These are phyloP conservation scores for Saturnispora galanensis DNA, from an alignment of 805 yeast genomes.

Conservation along the genomic window DNA sequence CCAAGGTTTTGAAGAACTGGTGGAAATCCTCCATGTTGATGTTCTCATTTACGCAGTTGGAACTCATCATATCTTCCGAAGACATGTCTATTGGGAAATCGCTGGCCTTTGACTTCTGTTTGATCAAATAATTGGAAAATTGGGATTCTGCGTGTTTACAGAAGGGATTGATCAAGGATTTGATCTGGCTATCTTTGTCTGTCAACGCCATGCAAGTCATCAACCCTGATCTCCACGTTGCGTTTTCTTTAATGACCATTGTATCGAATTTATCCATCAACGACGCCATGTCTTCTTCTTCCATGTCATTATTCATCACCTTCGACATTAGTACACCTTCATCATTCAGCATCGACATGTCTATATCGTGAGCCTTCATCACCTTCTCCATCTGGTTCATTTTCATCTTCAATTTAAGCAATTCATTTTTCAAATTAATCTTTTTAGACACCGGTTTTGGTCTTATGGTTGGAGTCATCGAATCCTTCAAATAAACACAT, in stretches of 20 bases:
- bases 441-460: slow-evolving; percentile 17
- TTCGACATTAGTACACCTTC: not conserved
- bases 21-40: not conserved
- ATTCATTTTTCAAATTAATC: slow-evolving; percentile 31
- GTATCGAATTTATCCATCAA: slow-evolving; percentile 33
- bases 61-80: slow-evolving; percentile 1
- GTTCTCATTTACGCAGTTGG: not conserved
- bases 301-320: slow-evolving; percentile 5
- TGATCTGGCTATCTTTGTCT: slow-evolving; percentile 29
- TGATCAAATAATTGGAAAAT: not conserved
- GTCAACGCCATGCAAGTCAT: slow-evolving; percentile 32
- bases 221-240: slow-evolving; percentile 34
- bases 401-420: slow-evolving; percentile 30
- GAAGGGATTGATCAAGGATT: slow-evolving; percentile 23
- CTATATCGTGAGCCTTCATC: slow-evolving; percentile 23
- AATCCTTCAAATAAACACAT: slow-evolving; percentile 35
- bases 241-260: slow-evolving; percentile 34
- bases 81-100: not conserved
- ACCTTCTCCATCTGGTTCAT: slow-evolving; percentile 30
- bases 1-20: slow-evolving; percentile 10
- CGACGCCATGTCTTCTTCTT: slow-evolving; percentile 29
- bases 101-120: not conserved
- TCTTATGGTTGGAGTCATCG: slow-evolving; percentile 11
- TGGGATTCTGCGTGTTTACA: slow-evolving; percentile 20
- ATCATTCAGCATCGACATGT: slow-evolving; percentile 15